Evolutionary conservation across 306 rosid species (phyloP).

Genomic region (Prunus mira): DNA sequence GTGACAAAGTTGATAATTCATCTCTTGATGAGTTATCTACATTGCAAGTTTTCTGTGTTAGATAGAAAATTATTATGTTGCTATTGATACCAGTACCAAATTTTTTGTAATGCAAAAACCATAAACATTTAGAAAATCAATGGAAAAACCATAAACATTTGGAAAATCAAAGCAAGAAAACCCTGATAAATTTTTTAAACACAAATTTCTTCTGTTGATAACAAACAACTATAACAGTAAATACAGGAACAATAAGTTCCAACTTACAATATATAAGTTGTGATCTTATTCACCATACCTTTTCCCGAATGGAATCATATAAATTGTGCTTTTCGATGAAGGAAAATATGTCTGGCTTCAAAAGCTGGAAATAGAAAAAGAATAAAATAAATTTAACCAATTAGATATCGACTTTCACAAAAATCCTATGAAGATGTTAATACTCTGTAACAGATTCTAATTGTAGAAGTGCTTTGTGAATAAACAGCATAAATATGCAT

Average conservation of each 20-base stretch:
- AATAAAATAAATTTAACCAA: constrained; percentile 11
- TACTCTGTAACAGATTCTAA: not conserved
- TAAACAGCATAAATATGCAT: constrained; percentile 9
- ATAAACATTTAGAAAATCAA: not conserved
- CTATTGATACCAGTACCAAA: constrained; percentile 11
- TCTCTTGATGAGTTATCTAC: constrained; percentile 4
- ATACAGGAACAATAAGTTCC: constrained; percentile 13
- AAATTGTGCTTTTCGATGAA: constrained; percentile 83
- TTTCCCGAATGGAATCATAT: constrained; percentile 70
- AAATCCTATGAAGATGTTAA: constrained; percentile 3
- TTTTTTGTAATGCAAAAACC: not conserved
- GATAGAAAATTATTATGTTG: not conserved
- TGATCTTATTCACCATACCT: constrained; percentile 49
- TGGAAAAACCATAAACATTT: not conserved
- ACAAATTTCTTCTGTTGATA: constrained; percentile 1
- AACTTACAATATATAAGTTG: not conserved
- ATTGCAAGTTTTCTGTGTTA: constrained; percentile 8
- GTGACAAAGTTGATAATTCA: not conserved
- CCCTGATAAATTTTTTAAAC: not conserved
- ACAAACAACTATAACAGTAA: constrained; percentile 7
- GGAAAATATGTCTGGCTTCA: constrained; percentile 87
- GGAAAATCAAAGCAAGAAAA: constrained; percentile 6
- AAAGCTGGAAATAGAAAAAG: constrained; percentile 56
- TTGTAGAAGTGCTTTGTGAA: constrained; percentile 14
- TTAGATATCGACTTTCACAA: constrained; percentile 8